Evolutionary conservation across 129 eudicot genomes (phyloP), one percentile per base, ranked within the genome.

Genomic region (Smallanthus sonchifolius): DNA sequence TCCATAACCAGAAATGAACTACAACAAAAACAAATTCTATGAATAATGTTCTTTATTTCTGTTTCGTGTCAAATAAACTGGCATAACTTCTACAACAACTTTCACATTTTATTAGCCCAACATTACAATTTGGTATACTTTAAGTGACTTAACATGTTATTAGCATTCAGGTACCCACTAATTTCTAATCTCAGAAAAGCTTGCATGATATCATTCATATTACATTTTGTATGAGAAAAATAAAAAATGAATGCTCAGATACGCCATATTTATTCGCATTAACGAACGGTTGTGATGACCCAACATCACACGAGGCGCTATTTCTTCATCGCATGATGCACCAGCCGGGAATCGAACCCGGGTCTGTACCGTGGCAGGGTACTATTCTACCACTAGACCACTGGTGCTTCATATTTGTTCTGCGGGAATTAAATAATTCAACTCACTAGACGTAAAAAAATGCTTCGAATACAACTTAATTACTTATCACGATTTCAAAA

Each of bases 371-470:
- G 95, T 90, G 96, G 96, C 95, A 93, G 98, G 95, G 89, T 90
- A 90, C 98, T 90, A 90, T 87, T 93, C 91, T 89, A 93, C 98
- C 96, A 93, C 92, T 90, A 90, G 96, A 87, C 98, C 98, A 90
- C 96, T 87, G 95, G 96, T 87, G 92, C 96, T 77, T 52, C 0
- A 11, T 42, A 13, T 3, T 10, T 6, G 1, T 24, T 24, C 30
- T 0, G n/a, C n/a, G 1, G 30, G 30, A 24, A 24, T 0, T 24
- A 24, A 24, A 24, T 24, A 24, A 24, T 24, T 24, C 30, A 24
- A 24, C 1, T 24, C 1, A 24, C 30, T 0, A 24, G 30, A 24
- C 30, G 30, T 24, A 24, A 24, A 24, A 24, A 24, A 24, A 24
- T 24, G 30, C 30, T 24, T n/a, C n/a, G 30, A 24, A 24, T 24